phyloP scores from a whole-genome alignment of 2,329 filamentous ascomycete genomes.

The Ploettnerulaceae sp. region DNA sequence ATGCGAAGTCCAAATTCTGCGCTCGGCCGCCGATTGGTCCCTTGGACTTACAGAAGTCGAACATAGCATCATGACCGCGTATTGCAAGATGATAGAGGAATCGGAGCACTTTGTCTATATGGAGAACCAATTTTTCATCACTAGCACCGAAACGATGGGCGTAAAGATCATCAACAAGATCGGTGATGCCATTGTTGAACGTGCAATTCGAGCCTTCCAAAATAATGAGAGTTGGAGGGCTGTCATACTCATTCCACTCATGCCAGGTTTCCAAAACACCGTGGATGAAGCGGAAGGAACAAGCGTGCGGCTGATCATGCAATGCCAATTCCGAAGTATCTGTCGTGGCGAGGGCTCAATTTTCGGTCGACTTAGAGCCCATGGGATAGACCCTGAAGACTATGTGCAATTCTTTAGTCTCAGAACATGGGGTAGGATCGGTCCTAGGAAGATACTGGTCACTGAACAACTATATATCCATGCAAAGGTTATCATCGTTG shows the following conservation, averaged over 20 bases:
- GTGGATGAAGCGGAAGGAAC: conserved; percentile 92
- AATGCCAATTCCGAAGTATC: conserved; percentile 94
- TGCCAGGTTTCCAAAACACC: conserved; percentile 98
- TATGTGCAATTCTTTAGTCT: conserved; percentile 95
- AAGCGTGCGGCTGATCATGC: conserved; percentile 91
- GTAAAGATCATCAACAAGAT: conserved; percentile 89
- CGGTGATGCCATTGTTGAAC: conserved; percentile 88
- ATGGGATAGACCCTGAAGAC: conserved; percentile 85
- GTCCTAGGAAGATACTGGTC: conserved; percentile 72
- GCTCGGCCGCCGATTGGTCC: conserved; percentile 88
- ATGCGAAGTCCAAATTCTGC: conserved; percentile 92
- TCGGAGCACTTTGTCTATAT: conserved; percentile 98
- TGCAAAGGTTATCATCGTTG: conserved; percentile 93
- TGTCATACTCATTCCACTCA: conserved; percentile 84
- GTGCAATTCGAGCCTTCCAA: conserved; percentile 77
- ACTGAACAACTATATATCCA: conserved; percentile 98
- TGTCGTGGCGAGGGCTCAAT: conserved; percentile 89
- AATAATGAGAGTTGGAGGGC: conserved; percentile 88
- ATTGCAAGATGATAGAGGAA: conserved; percentile 88
- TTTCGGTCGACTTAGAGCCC: conserved; percentile 74
- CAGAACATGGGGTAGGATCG: conserved; percentile 87
- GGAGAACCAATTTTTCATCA: conserved; percentile 98
- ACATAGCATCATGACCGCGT: conserved; percentile 93
- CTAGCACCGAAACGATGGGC: conserved; percentile 81
- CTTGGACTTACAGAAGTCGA: conserved; percentile 83